A percentile compares a stretch with the other conserved stretches of the same genome.
Conservation (phyloP, 202 grass and related monocot genomes). For the Saccharum hybrid region DNA sequence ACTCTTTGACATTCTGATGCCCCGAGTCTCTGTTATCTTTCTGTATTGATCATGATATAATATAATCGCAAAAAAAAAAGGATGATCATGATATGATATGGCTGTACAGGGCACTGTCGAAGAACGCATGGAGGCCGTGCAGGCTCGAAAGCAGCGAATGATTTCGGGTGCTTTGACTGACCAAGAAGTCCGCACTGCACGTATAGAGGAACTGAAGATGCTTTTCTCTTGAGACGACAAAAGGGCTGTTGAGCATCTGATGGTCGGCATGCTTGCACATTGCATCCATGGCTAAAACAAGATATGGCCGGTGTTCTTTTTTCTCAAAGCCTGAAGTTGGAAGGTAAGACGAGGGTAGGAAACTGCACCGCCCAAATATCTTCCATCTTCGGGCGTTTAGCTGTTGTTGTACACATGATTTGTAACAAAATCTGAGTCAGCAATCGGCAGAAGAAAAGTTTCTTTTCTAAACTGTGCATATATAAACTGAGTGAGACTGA, state of each 20-base stretch:
- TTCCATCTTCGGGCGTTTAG: background rate
- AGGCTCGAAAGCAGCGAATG: slow-evolving; percentile 91
- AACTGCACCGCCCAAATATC: background rate
- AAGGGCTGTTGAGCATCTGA: background rate
- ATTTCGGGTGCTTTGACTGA: slow-evolving; percentile 87
- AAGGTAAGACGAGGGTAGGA: background rate
- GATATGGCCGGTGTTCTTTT: slow-evolving; percentile 8
- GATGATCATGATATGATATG: background rate
- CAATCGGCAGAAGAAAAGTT: slow-evolving; percentile 15
- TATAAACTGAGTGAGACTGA: background rate
- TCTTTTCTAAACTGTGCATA: background rate
- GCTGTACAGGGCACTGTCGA: slow-evolving; percentile 69
- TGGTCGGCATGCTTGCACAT: background rate
- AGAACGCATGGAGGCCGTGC: slow-evolving; percentile 88
- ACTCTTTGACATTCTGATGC: background rate
- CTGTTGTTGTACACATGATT: slow-evolving; percentile 29
- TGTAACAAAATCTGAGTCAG: slow-evolving; percentile 1
- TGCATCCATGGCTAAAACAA: slow-evolving; percentile 18
- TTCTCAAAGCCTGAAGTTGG: background rate
- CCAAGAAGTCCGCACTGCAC: slow-evolving; percentile 79
- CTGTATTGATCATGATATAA: slow-evolving; percentile 13
- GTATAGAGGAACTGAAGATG: slow-evolving; percentile 92
- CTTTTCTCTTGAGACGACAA: slow-evolving; percentile 63
- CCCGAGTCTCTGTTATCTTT: background rate
- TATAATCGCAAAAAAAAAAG: no score